Percentiles rank a stretch among this genome's conserved stretches.
Conservation (phyloP, 257 asterid genomes). For the Eucommia ulmoides region DNA sequence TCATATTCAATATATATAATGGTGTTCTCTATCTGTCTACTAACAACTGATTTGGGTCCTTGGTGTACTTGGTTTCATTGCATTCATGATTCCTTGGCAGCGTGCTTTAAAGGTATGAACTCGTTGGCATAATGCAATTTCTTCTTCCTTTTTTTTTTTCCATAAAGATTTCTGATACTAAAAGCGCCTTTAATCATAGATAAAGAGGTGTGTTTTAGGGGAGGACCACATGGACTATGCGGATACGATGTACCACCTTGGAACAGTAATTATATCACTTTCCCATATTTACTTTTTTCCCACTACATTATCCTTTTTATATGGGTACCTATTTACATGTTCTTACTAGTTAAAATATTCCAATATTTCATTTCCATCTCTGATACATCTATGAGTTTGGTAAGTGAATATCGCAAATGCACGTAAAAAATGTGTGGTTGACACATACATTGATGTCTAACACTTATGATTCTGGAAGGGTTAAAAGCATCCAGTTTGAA, state of each 20-base stretch:
- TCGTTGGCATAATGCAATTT: neutral
- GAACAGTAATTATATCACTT: too few relatives aligned
- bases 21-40: neutral
- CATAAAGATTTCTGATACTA: conserved; percentile 12
- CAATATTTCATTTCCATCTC: too few relatives aligned
- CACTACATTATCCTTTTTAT: neutral
- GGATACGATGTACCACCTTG: conserved; percentile 85
- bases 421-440: too few relatives aligned
- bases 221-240: conserved; percentile 80
- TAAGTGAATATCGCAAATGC: too few relatives aligned
- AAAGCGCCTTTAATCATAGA: conserved; percentile 28
- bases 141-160: neutral
- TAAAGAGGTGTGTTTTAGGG: conserved; percentile 80
- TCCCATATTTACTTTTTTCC: too few relatives aligned
- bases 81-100: conserved; percentile 33
- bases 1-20: neutral
- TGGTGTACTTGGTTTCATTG: conserved; percentile 11
- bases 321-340: too few relatives aligned
- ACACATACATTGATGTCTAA: too few relatives aligned
- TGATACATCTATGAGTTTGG: too few relatives aligned
- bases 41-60: too few relatives aligned
- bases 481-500: too few relatives aligned
- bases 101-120: conserved; percentile 80
- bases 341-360: too few relatives aligned
- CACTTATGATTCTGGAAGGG: too few relatives aligned